Conservation (phyloP, 1,139 yeast species). For the Kluyveromyces sp. region DNA sequence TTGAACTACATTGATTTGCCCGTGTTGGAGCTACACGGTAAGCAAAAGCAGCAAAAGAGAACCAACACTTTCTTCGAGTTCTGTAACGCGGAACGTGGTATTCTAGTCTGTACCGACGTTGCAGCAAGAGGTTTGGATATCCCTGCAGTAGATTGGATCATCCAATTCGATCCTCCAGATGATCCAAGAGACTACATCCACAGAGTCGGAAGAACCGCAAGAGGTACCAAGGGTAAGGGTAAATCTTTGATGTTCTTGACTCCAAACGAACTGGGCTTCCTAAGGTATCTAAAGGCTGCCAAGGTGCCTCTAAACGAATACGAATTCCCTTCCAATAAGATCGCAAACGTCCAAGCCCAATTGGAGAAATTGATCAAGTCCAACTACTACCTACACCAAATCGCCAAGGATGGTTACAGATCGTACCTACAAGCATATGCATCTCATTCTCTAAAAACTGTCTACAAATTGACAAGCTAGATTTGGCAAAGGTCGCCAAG, state of each 20-base stretch:
- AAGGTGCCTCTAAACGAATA: conserved; percentile 95
- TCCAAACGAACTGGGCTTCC: conserved; percentile 89
- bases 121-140: conserved; percentile 98
- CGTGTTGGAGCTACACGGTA: conserved; percentile 92
- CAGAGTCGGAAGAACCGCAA: conserved; percentile 96
- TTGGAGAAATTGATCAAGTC: conserved; percentile 83
- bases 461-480: conserved; percentile 93
- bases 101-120: conserved; percentile 89
- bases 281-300: conserved; percentile 90
- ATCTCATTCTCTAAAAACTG: conserved; percentile 90
- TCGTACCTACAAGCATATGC: conserved; percentile 96
- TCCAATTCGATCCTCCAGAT: conserved; percentile 97
- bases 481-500: conserved; percentile 88
- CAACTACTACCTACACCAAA: conserved; percentile 88
- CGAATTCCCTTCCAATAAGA: conserved; percentile 88
- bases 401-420: conserved; percentile 96
- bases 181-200: conserved; percentile 98
- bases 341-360: conserved; percentile 93
- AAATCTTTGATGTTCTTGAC: conserved; percentile 90
- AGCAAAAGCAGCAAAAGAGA: conserved; percentile 96
- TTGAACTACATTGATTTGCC: conserved; percentile 93
- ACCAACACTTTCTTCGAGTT: conserved; percentile 96
- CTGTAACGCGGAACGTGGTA: conserved; percentile 93
- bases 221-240: conserved; percentile 90
- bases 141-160: conserved; percentile 96